Conservation (phyloP, 2,329 filamentous ascomycete genomes). For the Dactylonectria estremocensis region DNA sequence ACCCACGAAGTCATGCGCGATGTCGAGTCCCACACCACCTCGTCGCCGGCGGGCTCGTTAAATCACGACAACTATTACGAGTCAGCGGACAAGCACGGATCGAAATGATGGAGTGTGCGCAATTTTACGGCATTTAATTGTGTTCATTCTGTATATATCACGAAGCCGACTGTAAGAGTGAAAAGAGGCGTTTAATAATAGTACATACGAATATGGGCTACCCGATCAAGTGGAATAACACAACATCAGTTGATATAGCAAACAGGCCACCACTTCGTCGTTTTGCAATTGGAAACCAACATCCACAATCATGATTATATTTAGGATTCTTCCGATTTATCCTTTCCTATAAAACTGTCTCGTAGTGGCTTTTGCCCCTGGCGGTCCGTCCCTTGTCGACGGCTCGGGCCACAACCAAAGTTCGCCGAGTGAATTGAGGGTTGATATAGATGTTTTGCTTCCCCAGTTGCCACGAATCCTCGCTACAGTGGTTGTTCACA, state of each 20-base stretch:
- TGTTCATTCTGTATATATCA: slow-evolving; percentile 8
- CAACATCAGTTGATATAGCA: background rate
- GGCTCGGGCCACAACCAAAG: background rate
- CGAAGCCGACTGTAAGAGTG: background rate
- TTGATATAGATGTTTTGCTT: background rate
- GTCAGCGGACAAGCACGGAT: background rate
- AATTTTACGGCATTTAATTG: background rate
- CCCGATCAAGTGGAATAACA: slow-evolving; percentile 8
- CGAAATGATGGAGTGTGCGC: background rate
- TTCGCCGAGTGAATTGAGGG: background rate
- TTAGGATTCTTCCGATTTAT: too few species aligned
- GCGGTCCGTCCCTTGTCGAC: background rate
- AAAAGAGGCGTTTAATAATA: background rate
- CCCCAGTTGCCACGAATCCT: slow-evolving; percentile 19
- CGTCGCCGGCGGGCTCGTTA: slow-evolving; percentile 28
- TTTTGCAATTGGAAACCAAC: too few species aligned
- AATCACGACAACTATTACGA: slow-evolving; percentile 26
- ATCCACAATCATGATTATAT: too few species aligned
- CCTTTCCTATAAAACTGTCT: too few species aligned
- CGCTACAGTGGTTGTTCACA: slow-evolving; percentile 36
- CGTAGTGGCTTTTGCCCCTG: too few species aligned
- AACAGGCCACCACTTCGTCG: too few species aligned
- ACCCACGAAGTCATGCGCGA: slow-evolving; percentile 34
- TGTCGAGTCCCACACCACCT: slow-evolving; percentile 33
- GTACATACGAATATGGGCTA: background rate